Percentiles rank a stretch among this genome's conserved stretches.
Evolutionary conservation across 495 filamentous ascomycete species (phyloP).

Genomic region (Talaromyces ruber): DNA sequence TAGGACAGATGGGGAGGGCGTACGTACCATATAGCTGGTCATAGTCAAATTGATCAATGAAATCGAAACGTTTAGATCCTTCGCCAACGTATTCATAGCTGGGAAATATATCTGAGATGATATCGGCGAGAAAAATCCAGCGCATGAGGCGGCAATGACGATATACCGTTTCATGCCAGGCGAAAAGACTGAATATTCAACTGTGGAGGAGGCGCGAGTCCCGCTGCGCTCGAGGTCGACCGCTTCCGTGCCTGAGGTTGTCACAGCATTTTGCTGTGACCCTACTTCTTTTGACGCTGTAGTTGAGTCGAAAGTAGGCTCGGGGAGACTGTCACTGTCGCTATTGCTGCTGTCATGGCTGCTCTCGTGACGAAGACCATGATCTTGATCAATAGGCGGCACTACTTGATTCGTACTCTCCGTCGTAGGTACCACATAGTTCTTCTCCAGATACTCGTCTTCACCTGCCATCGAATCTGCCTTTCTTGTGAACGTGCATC

Average conservation of each 20-base stretch:
- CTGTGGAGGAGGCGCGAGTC: background rate
- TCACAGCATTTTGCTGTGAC: background rate
- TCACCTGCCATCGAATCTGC: background rate
- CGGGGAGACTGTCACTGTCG: background rate
- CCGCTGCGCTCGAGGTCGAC: slow-evolving; percentile 3
- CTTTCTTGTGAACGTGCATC: background rate
- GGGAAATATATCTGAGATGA: slow-evolving; percentile 38
- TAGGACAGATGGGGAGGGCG: background rate
- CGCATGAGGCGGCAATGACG: slow-evolving; percentile 13
- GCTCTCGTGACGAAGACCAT: background rate
- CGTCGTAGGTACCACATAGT: background rate
- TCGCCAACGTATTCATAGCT: slow-evolving; percentile 24
- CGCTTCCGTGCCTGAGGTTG: background rate
- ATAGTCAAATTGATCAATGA: slow-evolving; percentile 38
- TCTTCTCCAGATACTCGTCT: background rate
- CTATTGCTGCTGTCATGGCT: background rate
- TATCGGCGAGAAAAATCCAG: slow-evolving; percentile 29
- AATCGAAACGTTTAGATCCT: slow-evolving; percentile 27
- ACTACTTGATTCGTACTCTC: background rate
- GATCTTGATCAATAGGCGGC: background rate
- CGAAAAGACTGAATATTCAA: slow-evolving; percentile 5
- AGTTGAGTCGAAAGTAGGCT: background rate
- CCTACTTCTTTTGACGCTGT: background rate
- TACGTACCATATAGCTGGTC: slow-evolving; percentile 48
- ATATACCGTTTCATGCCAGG: slow-evolving; percentile 3